A percentile compares a stretch with the other conserved stretches of the same genome.
These are phyloP conservation scores for Articulospora tetracladia DNA, from an alignment of 495 filamentous ascomycete genomes.

Conservation along the genomic window DNA sequence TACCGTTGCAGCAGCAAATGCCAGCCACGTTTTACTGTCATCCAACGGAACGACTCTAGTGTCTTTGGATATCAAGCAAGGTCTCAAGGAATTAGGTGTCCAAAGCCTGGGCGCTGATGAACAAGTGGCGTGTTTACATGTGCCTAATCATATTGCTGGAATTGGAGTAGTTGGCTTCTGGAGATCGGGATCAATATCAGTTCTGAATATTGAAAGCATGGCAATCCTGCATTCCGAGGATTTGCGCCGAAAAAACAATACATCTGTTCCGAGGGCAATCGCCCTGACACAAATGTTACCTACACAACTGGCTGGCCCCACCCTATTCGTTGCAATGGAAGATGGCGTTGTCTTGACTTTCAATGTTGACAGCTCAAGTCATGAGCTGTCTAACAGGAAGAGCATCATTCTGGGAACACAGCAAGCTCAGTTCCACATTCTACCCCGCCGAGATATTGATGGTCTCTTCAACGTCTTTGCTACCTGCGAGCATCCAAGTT, in stretches of 20 bases:
- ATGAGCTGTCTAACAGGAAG: slow-evolving; percentile 65
- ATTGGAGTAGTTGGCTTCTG: slow-evolving; percentile 83
- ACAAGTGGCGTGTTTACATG: slow-evolving; percentile 81
- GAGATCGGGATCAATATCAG: slow-evolving; percentile 66
- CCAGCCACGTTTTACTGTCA: slow-evolving; percentile 64
- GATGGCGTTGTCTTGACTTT: slow-evolving; percentile 92
- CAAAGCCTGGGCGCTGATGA: slow-evolving; percentile 58
- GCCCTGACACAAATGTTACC: slow-evolving; percentile 71
- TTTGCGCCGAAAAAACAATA: slow-evolving; percentile 46
- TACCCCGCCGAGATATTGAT: slow-evolving; percentile 52
- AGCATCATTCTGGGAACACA: slow-evolving; percentile 83
- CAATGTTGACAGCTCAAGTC: slow-evolving; percentile 54
- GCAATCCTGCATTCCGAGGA: slow-evolving; percentile 59
- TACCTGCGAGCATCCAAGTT: slow-evolving; percentile 85
- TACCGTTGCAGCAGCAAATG: slow-evolving; percentile 73
- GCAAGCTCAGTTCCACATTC: slow-evolving; percentile 70
- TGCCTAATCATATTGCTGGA: slow-evolving; percentile 44
- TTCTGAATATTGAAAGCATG: slow-evolving; percentile 62
- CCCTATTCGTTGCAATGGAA: slow-evolving; percentile 88
- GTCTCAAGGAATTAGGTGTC: slow-evolving; percentile 50
- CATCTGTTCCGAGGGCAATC: slow-evolving; percentile 78
- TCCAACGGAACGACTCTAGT: slow-evolving; percentile 64
- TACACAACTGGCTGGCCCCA: slow-evolving; percentile 46
- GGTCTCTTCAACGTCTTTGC: slow-evolving; percentile 81
- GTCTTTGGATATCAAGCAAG: slow-evolving; percentile 58